Base-by-base conservation (phyloP, 768 basidiomycete genomes). In the Pleurotus eryngii region DNA sequence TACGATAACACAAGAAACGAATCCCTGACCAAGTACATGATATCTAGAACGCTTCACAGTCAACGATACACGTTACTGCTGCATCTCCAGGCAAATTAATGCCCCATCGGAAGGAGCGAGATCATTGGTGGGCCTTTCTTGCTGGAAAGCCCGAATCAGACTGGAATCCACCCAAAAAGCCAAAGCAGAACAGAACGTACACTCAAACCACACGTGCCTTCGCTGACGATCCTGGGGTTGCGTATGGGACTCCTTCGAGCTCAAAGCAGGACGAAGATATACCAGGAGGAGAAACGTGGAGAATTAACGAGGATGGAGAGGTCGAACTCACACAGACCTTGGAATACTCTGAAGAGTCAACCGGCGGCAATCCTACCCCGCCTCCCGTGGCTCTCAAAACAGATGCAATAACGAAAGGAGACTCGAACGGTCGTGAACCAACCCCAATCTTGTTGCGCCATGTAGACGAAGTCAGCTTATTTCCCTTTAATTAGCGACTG, bases 121-220 rank as follows among this genome's bases (percentile, higher is more conserved):
- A 90, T 60, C 70, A 75, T 15, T 93, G 91, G 91, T 92, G 91
- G 91, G 78, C 80, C 14, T 93, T 85, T 61, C 70, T 93, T 4
- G 74, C 82, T 46, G 91, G 90, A 35, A 75, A 75, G 61, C 84
- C 88, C n/a, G 81, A 83, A 64, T 75, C 78, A 30, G 83, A 81
- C 42, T 92, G 90, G 90, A 80, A 79, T 64, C 76, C 80, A 18
- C 75, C 79, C 9, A 83, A 80, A 65, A 73, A 68, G 58, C 58
- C 70, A 22, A 79, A 72, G 60, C 56, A 60, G 63, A 56, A 54
- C 42, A 58, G 60, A 51, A 59, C 57, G 11, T 62, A 57, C 14
- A 53, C 54, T 35, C 67, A 68, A 55, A 72, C 63, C 24, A 71
- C 75, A 74, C 72, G 74, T 50, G 72, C 66, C 17, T 79, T 74